Evolutionary conservation across 257 asterid species (phyloP), one percentile per base, ranked within the genome.

Genomic region (Ligustrum vulgare): DNA sequence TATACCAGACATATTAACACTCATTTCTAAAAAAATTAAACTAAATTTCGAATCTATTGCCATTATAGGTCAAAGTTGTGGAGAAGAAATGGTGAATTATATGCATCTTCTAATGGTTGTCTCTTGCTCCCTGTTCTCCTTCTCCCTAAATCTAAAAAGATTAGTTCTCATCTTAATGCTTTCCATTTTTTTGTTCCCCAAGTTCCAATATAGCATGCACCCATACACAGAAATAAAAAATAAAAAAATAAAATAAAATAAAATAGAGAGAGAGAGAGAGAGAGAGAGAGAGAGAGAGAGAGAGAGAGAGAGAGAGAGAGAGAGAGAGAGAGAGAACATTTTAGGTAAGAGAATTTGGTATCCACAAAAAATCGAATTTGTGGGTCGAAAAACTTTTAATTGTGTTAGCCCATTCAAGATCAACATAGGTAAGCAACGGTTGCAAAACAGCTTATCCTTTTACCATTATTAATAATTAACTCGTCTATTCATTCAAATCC

Each of bases 391-490:
- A 1, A 12, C 54, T 45, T 11, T 45, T 3, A 45, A 1, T 45
- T 45, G 2, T 45, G 54, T 8, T 37, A 45, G 13, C 13, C 47
- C 8, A 41, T 0, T 41, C 13, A 41, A 41, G 47, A 41, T 41
- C 47, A 41, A 41, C 47, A 41, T 7, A 41, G 47, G 11, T 41
- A 41, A 41, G 13, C 47, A 13, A 34, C 58, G 8, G 58, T 31
- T 67, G 43, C 51, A 71, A 60, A 47, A 60, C 32, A 67, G 32
- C 56, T 34, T 18, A 20, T n/a, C 66, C 47, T 60, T 72, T 68
- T 34, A 51, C 69, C 78, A 58, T 51, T 75, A 75, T 64, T 36
- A 64, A 68, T 35, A 16, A 64, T 39, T 20, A 77, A 79, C 23
- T 67, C 22, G 66, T 71, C 64, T 7, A 75, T 73, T 34, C 6